Conservation (phyloP, 2,329 filamentous ascomycete genomes). For the Colletotrichum trifolii region DNA sequence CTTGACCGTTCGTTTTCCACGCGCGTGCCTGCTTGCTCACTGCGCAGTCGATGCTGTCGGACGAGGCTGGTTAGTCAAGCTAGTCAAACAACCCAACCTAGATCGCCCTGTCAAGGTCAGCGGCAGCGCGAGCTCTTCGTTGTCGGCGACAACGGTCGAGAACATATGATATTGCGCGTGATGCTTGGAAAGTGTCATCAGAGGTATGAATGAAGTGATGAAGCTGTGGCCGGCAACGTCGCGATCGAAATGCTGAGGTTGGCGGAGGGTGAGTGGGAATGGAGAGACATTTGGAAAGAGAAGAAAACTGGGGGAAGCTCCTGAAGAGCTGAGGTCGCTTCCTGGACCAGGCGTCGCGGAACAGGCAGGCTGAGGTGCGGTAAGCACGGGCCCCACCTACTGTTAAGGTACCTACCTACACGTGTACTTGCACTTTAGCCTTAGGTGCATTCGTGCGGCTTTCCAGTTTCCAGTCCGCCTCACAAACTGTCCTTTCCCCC, state of each 20-base stretch:
- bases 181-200: conserved; percentile 13
- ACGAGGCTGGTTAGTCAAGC: conserved; percentile 19
- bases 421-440: neutral
- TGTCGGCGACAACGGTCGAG: conserved; percentile 13
- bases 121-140: conserved; percentile 15
- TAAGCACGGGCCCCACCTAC: conserved; percentile 32
- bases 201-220: neutral
- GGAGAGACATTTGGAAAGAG: conserved; percentile 27
- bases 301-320: conserved; percentile 38
- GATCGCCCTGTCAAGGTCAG: conserved; percentile 17
- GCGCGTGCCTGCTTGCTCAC: conserved; percentile 17
- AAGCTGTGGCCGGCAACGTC: conserved; percentile 2
- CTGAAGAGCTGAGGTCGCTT: conserved; percentile 36
- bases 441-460: too few relatives aligned
- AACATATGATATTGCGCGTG: conserved; percentile 1
- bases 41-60: conserved; percentile 22
- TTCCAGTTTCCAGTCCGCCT: too few relatives aligned
- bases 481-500: too few relatives aligned
- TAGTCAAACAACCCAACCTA: conserved; percentile 14
- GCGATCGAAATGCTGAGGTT: conserved; percentile 28
- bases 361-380: conserved; percentile 28
- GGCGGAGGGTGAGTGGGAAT: conserved; percentile 6
- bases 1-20: conserved; percentile 18
- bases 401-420: conserved; percentile 6
- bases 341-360: conserved; percentile 24